Conservation (phyloP, 306 rosid species). For the Sophora flavescens region DNA sequence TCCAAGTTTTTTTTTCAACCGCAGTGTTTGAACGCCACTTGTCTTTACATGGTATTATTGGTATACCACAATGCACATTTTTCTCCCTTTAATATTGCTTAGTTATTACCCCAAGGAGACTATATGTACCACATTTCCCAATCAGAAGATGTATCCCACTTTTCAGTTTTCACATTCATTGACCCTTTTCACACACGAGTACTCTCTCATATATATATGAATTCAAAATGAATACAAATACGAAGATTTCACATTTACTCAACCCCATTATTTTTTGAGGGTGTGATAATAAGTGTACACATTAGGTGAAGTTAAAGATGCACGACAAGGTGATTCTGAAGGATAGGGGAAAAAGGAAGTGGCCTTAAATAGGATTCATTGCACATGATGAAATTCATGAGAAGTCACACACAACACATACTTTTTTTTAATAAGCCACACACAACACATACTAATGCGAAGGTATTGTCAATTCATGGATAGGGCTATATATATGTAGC, state of each 20-base stretch:
- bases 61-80: not conserved
- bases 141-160: not conserved
- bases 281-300: constrained; percentile 25
- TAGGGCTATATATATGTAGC: constrained; percentile 28
- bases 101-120: not conserved
- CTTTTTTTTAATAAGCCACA: constrained; percentile 38
- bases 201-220: not conserved
- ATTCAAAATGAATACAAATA: not conserved
- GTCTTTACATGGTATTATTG: not conserved
- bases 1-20: constrained; percentile 20
- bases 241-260: not conserved
- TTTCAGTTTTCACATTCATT: constrained; percentile 10
- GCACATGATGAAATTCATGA: constrained; percentile 47
- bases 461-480: constrained; percentile 51
- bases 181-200: not conserved
- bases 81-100: not conserved
- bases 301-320: not conserved
- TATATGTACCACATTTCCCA: constrained; percentile 26
- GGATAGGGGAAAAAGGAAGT: constrained; percentile 32
- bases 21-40: not conserved
- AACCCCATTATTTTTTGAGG: not conserved
- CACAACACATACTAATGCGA: constrained; percentile 22
- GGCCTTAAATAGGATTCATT: constrained; percentile 33
- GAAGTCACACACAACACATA: constrained; percentile 31
- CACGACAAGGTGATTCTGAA: constrained; percentile 18